Percentiles rank a stretch among this genome's conserved stretches.
Conservation (phyloP, 306 rosid genomes). For the Elaeagnus macrophylla region DNA sequence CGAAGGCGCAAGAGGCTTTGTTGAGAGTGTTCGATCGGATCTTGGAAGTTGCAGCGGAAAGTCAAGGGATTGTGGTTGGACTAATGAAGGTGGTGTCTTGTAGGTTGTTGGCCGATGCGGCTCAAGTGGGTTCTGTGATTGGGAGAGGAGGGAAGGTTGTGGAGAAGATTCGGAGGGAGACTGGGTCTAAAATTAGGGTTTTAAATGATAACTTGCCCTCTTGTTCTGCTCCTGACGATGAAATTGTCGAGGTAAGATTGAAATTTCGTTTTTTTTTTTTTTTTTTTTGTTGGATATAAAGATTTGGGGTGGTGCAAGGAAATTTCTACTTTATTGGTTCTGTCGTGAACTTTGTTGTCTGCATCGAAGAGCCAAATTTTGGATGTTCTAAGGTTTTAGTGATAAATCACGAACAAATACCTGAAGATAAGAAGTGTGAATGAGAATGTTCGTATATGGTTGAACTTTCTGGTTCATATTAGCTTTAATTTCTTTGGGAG, state of each 20-base stretch:
- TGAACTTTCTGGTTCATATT: background rate
- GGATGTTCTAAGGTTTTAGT: no score
- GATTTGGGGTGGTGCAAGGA: background rate
- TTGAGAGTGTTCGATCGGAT: conserved; percentile 84
- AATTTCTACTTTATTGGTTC: no score
- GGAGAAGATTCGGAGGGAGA: conserved; percentile 79
- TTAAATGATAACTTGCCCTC: conserved; percentile 55
- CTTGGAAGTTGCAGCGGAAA: conserved; percentile 84
- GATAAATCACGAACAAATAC: no score
- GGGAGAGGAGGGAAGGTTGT: conserved; percentile 95
- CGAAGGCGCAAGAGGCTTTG: conserved; percentile 85
- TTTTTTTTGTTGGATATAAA: background rate
- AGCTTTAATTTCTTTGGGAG: background rate
- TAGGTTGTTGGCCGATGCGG: conserved; percentile 53
- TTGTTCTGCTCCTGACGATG: conserved; percentile 53
- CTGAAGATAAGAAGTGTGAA: no score
- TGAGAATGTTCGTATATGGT: no score
- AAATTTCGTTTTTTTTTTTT: background rate
- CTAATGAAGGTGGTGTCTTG: conserved; percentile 55
- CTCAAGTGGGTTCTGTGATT: conserved; percentile 68
- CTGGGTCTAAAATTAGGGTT: conserved; percentile 65
- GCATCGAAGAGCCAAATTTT: no score
- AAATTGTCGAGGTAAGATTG: conserved; percentile 67
- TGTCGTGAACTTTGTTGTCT: no score
- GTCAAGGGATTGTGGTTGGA: conserved; percentile 43